Conservation (phyloP, 164 flowering plant species). For the Stephania yunnanensis region DNA sequence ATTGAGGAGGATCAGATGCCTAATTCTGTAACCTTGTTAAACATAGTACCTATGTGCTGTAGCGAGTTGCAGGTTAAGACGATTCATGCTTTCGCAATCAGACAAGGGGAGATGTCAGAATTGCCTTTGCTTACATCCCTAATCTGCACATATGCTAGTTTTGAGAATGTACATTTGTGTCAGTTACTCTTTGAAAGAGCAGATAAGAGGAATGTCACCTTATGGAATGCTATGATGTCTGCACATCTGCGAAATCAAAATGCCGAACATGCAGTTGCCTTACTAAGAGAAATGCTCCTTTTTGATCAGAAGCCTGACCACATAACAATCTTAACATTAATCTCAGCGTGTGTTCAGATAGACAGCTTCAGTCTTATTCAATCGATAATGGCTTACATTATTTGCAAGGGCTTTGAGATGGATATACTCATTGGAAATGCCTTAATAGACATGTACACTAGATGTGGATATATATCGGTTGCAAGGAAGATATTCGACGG, state of each 20-base stretch:
- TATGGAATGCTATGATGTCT: conserved; percentile 57
- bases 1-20: conserved; percentile 35
- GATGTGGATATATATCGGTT: conserved; percentile 37
- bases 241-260: conserved; percentile 24
- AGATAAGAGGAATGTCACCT: conserved; percentile 30
- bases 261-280: conserved; percentile 23
- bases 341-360: conserved; percentile 40
- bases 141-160: conserved; percentile 49
- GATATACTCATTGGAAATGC: conserved; percentile 39
- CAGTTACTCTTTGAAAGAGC: conserved; percentile 35
- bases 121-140: conserved; percentile 47
- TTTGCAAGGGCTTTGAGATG: conserved; percentile 32
- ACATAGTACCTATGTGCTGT: conserved; percentile 36
- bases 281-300: conserved; percentile 33
- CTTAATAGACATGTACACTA: conserved; percentile 50
- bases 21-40: conserved; percentile 45
- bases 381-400: conserved; percentile 31
- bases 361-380: conserved; percentile 20
- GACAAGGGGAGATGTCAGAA: conserved; percentile 24
- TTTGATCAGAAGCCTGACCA: conserved; percentile 33
- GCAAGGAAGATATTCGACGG: conserved; percentile 41
- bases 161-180: conserved; percentile 24
- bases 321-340: conserved; percentile 36
- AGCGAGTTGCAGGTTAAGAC: conserved; percentile 38
- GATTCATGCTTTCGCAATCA: conserved; percentile 44